Conservation (phyloP, 208 protist species). For the Entamoeba histolytica region DNA sequence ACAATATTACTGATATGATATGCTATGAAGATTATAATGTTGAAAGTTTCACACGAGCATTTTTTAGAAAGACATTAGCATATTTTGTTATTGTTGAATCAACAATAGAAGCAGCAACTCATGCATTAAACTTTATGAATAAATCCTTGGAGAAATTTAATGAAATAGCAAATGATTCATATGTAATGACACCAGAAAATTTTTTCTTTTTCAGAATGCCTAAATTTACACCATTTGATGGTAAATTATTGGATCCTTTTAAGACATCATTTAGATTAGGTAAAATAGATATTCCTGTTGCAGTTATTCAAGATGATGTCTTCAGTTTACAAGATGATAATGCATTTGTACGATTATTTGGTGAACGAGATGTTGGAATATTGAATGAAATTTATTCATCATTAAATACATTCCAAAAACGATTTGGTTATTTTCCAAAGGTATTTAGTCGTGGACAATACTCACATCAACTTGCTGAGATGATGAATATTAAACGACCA, state of each 20-base stretch:
- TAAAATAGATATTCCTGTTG: not conserved
- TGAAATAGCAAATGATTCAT: not conserved
- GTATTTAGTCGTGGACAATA: not conserved
- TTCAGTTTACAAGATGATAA: not conserved
- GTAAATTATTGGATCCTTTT: not conserved
- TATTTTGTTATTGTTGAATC: not conserved
- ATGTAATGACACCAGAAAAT: not conserved
- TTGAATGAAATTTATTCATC: not conserved
- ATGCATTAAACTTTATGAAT: not conserved
- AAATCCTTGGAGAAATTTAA: not conserved
- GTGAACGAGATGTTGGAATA: not conserved
- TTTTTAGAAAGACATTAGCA: not conserved
- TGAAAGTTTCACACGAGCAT: not conserved
- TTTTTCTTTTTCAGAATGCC: not conserved
- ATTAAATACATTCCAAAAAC: not conserved
- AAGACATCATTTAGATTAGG: not conserved
- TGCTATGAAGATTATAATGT: not conserved
- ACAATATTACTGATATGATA: not conserved
- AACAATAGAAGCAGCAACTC: not conserved
- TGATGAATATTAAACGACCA: not conserved
- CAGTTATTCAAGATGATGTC: not conserved
- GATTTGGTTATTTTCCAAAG: not conserved
- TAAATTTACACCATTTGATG: not conserved
- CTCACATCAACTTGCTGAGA: not conserved
- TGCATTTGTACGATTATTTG: not conserved